Evolutionary conservation across 2,329 filamentous ascomycete genomes (phyloP).

Genomic region (Beauveria asiatica): DNA sequence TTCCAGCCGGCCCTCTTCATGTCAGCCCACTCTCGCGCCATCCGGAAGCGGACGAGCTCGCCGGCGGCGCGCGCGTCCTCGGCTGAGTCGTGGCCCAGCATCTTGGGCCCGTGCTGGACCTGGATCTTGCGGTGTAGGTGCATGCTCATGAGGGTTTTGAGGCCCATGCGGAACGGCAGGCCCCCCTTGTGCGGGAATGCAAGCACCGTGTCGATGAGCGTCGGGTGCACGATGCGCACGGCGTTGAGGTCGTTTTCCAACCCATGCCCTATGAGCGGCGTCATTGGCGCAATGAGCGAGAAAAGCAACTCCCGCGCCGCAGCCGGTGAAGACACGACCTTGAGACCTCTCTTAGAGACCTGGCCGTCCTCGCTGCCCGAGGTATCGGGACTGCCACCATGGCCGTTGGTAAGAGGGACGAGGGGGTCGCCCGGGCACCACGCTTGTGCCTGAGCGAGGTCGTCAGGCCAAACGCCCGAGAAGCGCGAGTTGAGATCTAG

Average conservation of each 20-base stretch:
- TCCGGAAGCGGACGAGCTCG: constrained; percentile 67
- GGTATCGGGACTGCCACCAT: constrained; percentile 6
- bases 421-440: constrained; percentile 30
- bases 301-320: constrained; percentile 72
- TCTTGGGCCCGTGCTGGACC: constrained; percentile 43
- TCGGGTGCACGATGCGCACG: constrained; percentile 74
- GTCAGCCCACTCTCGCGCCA: constrained; percentile 60
- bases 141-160: constrained; percentile 66
- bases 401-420: constrained; percentile 19
- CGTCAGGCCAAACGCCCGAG: constrained; percentile 75
- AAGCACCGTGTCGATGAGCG: constrained; percentile 75
- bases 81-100: constrained; percentile 75
- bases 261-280: constrained; percentile 83
- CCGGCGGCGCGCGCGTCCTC: constrained; percentile 88
- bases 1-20: constrained; percentile 62
- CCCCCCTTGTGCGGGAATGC: constrained; percentile 73
- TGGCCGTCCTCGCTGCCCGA: constrained; percentile 22
- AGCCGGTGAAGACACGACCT: constrained; percentile 67
- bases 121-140: constrained; percentile 73
- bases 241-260: constrained; percentile 93
- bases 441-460: constrained; percentile 60
- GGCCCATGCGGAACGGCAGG: constrained; percentile 65
- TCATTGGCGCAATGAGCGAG: constrained; percentile 62
- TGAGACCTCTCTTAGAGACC: constrained; percentile 39
- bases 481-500: constrained; percentile 88